phyloP scores from a whole-genome alignment of 208 protist genomes.

The Naegleria fowleri region DNA sequence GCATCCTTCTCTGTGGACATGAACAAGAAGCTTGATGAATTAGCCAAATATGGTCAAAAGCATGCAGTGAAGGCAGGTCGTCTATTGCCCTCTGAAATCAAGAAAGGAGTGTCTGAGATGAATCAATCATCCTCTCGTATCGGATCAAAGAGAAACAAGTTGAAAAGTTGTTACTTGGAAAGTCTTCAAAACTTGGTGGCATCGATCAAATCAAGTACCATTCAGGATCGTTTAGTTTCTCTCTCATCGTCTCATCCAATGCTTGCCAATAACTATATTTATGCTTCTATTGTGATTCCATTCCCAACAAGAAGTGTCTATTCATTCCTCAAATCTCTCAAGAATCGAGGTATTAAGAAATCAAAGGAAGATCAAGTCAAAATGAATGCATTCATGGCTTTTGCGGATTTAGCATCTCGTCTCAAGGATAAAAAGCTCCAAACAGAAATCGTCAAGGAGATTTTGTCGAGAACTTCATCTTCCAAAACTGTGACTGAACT shows the following conservation, averaged over 20 bases:
- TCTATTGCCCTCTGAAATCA: background rate
- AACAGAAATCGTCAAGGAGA: background rate
- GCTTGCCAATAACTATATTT: background rate
- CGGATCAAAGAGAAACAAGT: no score
- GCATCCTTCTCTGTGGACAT: background rate
- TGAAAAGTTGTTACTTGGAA: background rate
- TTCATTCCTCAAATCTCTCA: background rate
- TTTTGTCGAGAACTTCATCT: background rate
- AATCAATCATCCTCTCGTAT: no score
- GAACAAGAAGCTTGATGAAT: background rate
- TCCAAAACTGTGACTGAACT: background rate
- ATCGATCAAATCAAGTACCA: background rate
- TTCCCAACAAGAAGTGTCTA: background rate
- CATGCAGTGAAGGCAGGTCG: background rate
- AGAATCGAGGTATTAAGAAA: background rate
- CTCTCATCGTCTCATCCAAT: background rate
- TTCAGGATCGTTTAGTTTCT: background rate
- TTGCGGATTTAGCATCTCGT: background rate
- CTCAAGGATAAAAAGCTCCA: background rate
- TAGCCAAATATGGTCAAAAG: background rate
- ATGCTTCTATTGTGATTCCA: background rate
- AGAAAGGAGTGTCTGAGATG: background rate
- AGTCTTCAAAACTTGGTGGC: background rate
- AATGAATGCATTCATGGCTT: background rate
- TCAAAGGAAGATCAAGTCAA: background rate